Conservation (phyloP, 1,139 yeast genomes). For the Yamadazyma taylorii region DNA sequence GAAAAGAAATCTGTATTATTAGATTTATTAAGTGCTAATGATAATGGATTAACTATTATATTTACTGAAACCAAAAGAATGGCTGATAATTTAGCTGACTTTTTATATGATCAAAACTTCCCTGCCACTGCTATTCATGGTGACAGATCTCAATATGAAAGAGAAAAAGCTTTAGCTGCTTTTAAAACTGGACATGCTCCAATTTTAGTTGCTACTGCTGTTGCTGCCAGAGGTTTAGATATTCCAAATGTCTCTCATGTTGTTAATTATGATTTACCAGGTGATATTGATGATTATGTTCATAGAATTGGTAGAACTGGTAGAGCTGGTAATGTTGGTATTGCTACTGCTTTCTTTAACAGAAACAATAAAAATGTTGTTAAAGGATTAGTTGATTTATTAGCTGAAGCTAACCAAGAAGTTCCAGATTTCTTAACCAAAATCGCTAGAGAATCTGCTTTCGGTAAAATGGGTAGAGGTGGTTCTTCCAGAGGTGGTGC, state of each 20-base stretch:
- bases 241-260: conserved; percentile 98
- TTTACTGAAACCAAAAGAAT: conserved; percentile 98
- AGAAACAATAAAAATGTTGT: conserved; percentile 90
- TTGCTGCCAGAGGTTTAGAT: conserved; percentile 99
- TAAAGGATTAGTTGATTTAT: conserved; percentile 83
- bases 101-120: conserved; percentile 82
- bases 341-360: conserved; percentile 97
- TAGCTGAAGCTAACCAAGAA: conserved; percentile 96
- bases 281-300: conserved; percentile 96
- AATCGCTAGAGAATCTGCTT: conserved; percentile 75
- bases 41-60: conserved; percentile 84
- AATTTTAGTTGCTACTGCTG: conserved; percentile 95
- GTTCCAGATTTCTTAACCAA: conserved; percentile 85
- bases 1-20: conserved; percentile 91
- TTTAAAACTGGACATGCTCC: conserved; percentile 88
- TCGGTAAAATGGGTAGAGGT: conserved; percentile 49
- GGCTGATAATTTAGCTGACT: conserved; percentile 96
- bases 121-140: conserved; percentile 99
- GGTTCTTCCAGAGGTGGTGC: conserved; percentile 37
- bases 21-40: conserved; percentile 78
- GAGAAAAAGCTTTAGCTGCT: conserved; percentile 93
- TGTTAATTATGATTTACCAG: conserved; percentile 93
- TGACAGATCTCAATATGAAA: conserved; percentile 96
- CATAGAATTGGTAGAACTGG: conserved; percentile 99
- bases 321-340: conserved; percentile 99